phyloP scores from a whole-genome alignment of 495 filamentous ascomycete species.

The Podospora pseudopauciseta region DNA sequence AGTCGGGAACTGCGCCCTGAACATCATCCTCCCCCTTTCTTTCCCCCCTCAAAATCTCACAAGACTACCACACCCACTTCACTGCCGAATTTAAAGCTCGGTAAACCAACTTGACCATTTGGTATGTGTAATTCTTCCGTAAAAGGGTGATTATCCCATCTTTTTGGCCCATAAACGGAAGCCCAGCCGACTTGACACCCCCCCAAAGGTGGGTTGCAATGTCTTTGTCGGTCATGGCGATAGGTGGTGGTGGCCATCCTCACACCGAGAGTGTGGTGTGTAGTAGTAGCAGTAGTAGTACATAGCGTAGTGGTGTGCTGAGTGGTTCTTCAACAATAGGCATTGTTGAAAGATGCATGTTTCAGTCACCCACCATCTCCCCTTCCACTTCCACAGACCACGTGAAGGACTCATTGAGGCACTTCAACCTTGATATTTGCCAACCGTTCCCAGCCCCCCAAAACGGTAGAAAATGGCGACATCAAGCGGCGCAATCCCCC shows the following conservation, averaged over 20 bases:
- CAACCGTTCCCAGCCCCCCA: not conserved
- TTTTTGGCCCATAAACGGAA: not conserved
- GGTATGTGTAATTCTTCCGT: not conserved
- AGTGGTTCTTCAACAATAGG: not conserved
- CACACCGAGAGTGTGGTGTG: not conserved
- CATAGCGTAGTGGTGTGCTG: not conserved
- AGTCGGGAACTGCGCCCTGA: not conserved
- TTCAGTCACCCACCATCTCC: not conserved
- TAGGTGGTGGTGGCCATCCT: not conserved
- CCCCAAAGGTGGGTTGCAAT: not conserved
- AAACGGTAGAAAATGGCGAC: not conserved
- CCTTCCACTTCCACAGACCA: not conserved
- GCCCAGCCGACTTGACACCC: not conserved
- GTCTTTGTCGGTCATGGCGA: not conserved
- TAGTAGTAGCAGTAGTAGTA: too few species aligned
- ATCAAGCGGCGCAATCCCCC: not conserved
- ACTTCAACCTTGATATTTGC: too few species aligned
- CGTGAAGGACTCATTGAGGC: not conserved
- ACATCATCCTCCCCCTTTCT: not conserved
- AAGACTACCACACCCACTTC: not conserved
- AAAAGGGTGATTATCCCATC: not conserved
- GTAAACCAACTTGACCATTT: not conserved
- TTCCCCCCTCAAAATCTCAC: not conserved
- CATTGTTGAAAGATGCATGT: constrained; percentile 1
- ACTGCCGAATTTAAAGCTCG: not conserved